Evolutionary conservation across 768 basidiomycete species (phyloP).

Genomic region (Russula griseocarnosa): DNA sequence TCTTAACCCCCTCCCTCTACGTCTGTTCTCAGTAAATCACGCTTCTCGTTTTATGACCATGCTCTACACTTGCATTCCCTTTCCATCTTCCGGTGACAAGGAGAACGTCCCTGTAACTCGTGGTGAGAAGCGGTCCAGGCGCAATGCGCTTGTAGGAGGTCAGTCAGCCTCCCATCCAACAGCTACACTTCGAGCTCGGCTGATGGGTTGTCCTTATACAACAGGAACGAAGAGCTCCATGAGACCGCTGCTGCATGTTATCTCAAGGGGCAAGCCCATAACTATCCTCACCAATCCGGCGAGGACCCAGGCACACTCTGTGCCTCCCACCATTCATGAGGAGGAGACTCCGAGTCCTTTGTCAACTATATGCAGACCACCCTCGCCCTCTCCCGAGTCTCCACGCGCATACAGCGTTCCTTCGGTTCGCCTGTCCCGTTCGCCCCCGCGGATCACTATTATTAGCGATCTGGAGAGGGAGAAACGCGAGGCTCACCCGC

Average conservation of each 20-base stretch:
- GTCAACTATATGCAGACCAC: not conserved
- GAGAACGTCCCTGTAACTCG: not conserved
- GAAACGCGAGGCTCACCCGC: too few relatives aligned
- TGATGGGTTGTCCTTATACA: not conserved
- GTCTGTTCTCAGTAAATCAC: not conserved
- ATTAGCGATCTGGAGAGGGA: not conserved
- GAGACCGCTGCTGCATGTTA: not conserved
- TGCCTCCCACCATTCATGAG: not conserved
- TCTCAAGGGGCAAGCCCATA: not conserved
- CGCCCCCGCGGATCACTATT: not conserved
- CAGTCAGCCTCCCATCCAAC: not conserved
- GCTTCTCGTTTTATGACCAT: not conserved
- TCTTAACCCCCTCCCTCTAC: not conserved
- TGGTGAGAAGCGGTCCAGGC: not conserved
- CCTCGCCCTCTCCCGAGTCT: not conserved
- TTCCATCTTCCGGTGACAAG: not conserved
- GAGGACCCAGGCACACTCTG: not conserved
- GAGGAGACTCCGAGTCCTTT: not conserved
- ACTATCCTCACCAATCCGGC: slow-evolving; percentile 13
- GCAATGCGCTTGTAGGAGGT: slow-evolving; percentile 5
- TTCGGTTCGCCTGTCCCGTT: not conserved
- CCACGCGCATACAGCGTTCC: too few relatives aligned
- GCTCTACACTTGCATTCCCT: not conserved
- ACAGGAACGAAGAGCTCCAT: not conserved
- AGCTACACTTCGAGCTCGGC: not conserved